Evolutionary conservation across 2,329 filamentous ascomycete genomes (phyloP).

Genomic region (Claviceps monticola): DNA sequence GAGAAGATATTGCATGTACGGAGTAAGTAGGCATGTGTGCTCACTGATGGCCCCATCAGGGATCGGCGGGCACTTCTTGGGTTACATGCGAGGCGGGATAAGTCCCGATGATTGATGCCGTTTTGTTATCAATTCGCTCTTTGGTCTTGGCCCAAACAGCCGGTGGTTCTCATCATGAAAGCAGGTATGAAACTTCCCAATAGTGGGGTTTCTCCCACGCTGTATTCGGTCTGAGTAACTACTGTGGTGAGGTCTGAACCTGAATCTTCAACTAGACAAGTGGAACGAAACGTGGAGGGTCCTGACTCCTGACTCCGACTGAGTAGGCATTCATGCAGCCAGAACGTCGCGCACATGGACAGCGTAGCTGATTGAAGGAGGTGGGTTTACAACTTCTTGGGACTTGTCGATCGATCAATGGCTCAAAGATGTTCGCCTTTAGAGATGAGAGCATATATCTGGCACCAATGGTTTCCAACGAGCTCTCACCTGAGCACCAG

Average conservation of each 20-base stretch:
- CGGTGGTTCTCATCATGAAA: not conserved
- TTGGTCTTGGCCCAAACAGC: not conserved
- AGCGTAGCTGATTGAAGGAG: not conserved
- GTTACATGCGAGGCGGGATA: no score
- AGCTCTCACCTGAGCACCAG: not conserved
- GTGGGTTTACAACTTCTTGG: not conserved
- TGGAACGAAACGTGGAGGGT: not conserved
- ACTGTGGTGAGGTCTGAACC: not conserved
- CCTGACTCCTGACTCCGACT: not conserved
- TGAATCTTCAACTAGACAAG: not conserved
- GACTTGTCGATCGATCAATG: not conserved
- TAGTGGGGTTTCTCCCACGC: not conserved
- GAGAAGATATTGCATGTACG: no score
- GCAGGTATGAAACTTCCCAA: not conserved
- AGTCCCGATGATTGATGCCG: no score
- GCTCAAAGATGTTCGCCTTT: not conserved
- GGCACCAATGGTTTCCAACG: not conserved
- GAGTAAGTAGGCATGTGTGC: no score
- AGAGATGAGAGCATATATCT: not conserved
- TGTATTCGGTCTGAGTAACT: not conserved
- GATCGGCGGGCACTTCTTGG: no score
- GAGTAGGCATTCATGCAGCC: not conserved
- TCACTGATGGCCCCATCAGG: no score
- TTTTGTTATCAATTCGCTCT: not conserved
- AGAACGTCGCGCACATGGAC: not conserved